A percentile compares a stretch with the other conserved stretches of the same genome.
phyloP scores from a whole-genome alignment of 1,139 yeast species.

The Pichia norvegensis region DNA sequence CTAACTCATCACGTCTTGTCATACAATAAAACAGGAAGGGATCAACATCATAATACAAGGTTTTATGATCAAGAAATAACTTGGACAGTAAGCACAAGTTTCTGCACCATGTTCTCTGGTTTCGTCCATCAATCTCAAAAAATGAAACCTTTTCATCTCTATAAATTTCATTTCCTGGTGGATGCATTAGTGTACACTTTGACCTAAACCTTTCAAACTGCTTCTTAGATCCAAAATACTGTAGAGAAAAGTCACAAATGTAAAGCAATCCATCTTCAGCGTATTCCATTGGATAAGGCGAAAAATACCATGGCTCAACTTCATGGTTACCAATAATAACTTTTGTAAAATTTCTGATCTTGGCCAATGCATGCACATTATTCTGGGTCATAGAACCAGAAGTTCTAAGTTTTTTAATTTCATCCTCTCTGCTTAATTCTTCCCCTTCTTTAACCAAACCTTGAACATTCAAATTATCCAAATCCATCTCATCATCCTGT shows the following conservation, averaged over 20 bases:
- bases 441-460: conserved; percentile 62
- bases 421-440: conserved; percentile 78
- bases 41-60: conserved; percentile 93
- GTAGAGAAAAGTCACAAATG: conserved; percentile 84
- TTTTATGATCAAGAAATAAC: conserved; percentile 87
- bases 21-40: conserved; percentile 93
- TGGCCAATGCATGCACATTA: conserved; percentile 67
- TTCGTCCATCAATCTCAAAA: conserved; percentile 94
- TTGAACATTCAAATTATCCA: conserved; percentile 79
- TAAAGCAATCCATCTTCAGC: conserved; percentile 86
- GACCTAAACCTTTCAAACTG: conserved; percentile 88
- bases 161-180: conserved; percentile 97
- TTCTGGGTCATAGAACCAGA: conserved; percentile 95
- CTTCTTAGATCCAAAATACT: conserved; percentile 80
- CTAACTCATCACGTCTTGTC: conserved; percentile 81
- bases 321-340: conserved; percentile 84
- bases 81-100: conserved; percentile 84
- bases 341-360: conserved; percentile 74
- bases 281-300: conserved; percentile 91
- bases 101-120: conserved; percentile 95
- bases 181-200: conserved; percentile 83
- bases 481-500: conserved; percentile 67
- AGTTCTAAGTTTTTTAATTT: conserved; percentile 82
- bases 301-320: conserved; percentile 98
- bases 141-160: conserved; percentile 77